Evolutionary conservation across 495 filamentous ascomycete species (phyloP), one percentile per base, ranked within the genome.

Genomic region (Cercophora sp.): DNA sequence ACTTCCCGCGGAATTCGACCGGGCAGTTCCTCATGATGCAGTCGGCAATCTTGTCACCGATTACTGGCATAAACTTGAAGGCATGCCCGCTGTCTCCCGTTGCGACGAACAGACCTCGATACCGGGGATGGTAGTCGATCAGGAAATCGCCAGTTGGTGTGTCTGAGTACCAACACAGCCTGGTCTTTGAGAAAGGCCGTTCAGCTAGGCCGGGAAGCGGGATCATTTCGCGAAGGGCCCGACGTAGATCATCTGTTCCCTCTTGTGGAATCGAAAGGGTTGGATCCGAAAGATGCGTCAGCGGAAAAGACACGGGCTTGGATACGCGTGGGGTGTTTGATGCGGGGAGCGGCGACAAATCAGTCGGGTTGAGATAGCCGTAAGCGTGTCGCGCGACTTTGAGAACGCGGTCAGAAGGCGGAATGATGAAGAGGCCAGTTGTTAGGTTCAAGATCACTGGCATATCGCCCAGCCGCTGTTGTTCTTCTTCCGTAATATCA

Each of bases 131-230:
- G 55, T 87, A 88, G 48, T 82, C 78, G 51, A 95, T 78, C 25
- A 96, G 71, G 72, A 91, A 96, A 65, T 95, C 86, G 5, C 81
- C 88, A 13, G 78, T 82, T 6, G 87, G 77, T 11, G 89, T 94
- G 72, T 95, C 91, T 5, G 79, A 83, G 57, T 96, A 96, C 88
- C 88, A 95, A 66, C 91, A 98, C 35, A 96, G 70, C 15, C 88
- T 74, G n/a, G 84, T 89, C 11, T 71, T 66, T 29, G 69, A 63
- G 59, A 91, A 96, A 0, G 82, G 79, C 26, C 90, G 67, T 22
- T 83, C 75, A 19, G 63, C 71, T 11, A 93, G 71, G 2, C 60
- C 60, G 0, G 64, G 63, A 35, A 70, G 68, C 1, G 89, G 86
- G 3, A 89, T 68, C 60, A 87, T 77, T 50, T 82, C 72, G 8